Percentiles rank a stretch among this genome's conserved stretches.
Evolutionary conservation across 768 basidiomycete species (phyloP).

Genomic region (Suillus subaureus): DNA sequence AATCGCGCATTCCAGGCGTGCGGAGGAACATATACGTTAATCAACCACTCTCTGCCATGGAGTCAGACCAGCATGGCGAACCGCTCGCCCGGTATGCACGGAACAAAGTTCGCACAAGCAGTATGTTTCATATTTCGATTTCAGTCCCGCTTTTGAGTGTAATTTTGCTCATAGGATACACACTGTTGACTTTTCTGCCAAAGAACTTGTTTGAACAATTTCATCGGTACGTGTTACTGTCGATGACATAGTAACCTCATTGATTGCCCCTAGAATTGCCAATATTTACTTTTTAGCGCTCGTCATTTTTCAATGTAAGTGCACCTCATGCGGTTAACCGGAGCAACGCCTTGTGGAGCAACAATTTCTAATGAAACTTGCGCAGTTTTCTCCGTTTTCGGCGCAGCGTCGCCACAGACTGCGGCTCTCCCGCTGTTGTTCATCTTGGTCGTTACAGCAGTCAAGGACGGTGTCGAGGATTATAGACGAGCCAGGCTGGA

Average conservation of each 20-base stretch:
- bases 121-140: conserved; percentile 48
- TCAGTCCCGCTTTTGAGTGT: background rate
- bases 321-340: background rate
- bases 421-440: conserved; percentile 86
- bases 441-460: conserved; percentile 84
- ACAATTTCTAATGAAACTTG: conserved; percentile 13
- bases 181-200: conserved; percentile 85
- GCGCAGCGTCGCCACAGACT: conserved; percentile 79
- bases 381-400: conserved; percentile 88
- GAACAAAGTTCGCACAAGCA: conserved; percentile 94
- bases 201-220: conserved; percentile 97
- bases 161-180: conserved; percentile 67
- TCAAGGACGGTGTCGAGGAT: conserved; percentile 97
- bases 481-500: conserved; percentile 87
- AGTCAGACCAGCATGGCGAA: conserved; percentile 74
- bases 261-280: conserved; percentile 57
- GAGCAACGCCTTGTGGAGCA: conserved; percentile 1
- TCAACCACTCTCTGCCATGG: conserved; percentile 58
- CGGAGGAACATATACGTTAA: conserved; percentile 86
- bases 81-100: conserved; percentile 78
- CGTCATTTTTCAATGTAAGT: conserved; percentile 78
- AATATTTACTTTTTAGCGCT: conserved; percentile 90
- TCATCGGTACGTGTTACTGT: conserved; percentile 55
- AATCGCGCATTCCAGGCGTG: conserved; percentile 43
- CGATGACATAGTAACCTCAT: background rate